Percentiles rank a stretch among this genome's conserved stretches.
These are phyloP conservation scores for Arabis hirsuta DNA, from an alignment of 345 rosid species.

Conservation along the genomic window DNA sequence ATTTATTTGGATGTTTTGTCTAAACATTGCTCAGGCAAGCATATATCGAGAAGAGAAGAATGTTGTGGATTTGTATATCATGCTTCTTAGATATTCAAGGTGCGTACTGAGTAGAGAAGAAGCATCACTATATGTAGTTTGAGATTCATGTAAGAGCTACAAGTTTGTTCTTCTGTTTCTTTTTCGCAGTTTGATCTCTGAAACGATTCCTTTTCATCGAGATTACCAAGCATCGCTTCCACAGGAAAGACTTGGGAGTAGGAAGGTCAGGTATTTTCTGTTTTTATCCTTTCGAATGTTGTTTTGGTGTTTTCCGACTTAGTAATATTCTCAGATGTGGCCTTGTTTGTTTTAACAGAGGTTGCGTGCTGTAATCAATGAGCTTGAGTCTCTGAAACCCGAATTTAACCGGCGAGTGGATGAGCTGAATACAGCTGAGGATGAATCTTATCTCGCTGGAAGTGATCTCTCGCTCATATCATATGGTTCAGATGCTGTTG, in stretches of 20 bases:
- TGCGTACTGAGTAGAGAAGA: conserved; percentile 35
- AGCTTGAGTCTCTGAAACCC: conserved; percentile 84
- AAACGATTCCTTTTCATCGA: conserved; percentile 89
- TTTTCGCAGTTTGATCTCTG: conserved; percentile 79
- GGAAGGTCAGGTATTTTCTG: conserved; percentile 60
- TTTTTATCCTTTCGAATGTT: conserved; percentile 26
- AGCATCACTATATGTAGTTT: background rate
- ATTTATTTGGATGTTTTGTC: conserved; percentile 9
- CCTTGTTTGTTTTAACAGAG: conserved; percentile 52
- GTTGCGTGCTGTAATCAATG: conserved; percentile 63
- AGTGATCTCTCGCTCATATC: conserved; percentile 46
- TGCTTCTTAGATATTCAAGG: conserved; percentile 92
- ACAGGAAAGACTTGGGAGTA: conserved; percentile 63
- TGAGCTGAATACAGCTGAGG: conserved; percentile 52
- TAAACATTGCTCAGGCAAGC: conserved; percentile 57
- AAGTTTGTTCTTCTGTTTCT: conserved; percentile 14
- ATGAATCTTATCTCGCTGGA: conserved; percentile 42
- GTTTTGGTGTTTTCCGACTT: conserved; percentile 4
- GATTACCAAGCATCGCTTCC: conserved; percentile 65
- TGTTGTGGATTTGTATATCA: conserved; percentile 85
- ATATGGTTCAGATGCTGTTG: conserved; percentile 49
- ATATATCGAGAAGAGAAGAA: conserved; percentile 87
- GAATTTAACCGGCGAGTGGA: conserved; percentile 60
- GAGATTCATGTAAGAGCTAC: conserved; percentile 12
- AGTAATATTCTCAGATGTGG: conserved; percentile 16